Base-by-base conservation (phyloP, 208 protist species). In the Acanthamoeba royreba region DNA sequence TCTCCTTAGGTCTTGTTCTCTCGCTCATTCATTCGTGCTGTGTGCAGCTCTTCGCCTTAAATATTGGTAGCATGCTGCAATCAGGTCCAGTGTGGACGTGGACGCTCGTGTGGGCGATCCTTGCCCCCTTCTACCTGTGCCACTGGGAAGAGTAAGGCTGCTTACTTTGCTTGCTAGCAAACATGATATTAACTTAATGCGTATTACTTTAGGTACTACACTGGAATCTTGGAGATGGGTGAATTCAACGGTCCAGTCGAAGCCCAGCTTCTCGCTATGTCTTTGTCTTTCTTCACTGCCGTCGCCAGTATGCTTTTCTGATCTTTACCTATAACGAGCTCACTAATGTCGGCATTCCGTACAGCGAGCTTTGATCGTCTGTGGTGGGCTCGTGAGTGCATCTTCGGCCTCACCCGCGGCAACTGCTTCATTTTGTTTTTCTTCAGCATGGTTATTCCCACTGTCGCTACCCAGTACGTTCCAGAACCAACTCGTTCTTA, bases 361-460 rank as follows among this genome's bases (percentile, higher is more conserved):
- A 1, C 35, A 79, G 69, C 69, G 11, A 47, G 5, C 40, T 79
- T 35, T n/a, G 69, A 79, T 22, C 69, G 22, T 9, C 17, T 79
- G 25, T 79, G 42, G 13, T 79, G 69, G 69, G 11, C 69, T 2
- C 69, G 69, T 2, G 69, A 79, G 1, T 33, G 40, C 15, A 22
- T 46, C 69, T 79, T 49, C 69, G 69, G 69, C 1, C 47, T 79
- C 69, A 79, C 28, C 13, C 69, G 69, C 69, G 28, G 35, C 1
- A 9, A 79, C 40, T 79, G 69, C 69, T 79, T 79, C 69, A 79
- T 79, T n/a, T 19, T 79, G 40, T 79, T 79, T 42, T 79, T 79
- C 69, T 79, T 31, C 38, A 35, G 22, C 38, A 47, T 79, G 69
- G 69, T 79, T n/a, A 1, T 79, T 9, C 69, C 69, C 35, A 79